A percentile compares a stretch with the other conserved stretches of the same genome.
phyloP scores from a whole-genome alignment of 345 rosid genomes.

The Populus pruinosa region DNA sequence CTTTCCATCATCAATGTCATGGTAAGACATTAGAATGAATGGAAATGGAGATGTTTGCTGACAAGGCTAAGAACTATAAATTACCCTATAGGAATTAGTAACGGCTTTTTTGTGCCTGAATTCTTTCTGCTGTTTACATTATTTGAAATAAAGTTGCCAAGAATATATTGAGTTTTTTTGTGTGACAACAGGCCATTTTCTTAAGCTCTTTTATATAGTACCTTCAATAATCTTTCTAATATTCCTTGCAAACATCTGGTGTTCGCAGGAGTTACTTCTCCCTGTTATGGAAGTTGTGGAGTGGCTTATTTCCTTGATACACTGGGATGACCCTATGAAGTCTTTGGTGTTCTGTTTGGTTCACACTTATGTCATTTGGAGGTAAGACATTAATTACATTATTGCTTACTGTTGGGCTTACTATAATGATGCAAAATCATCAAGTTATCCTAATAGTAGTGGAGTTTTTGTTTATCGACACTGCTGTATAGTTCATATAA shows the following conservation, averaged over 20 bases:
- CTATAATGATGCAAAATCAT: neutral
- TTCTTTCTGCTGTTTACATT: neutral
- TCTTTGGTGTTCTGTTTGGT: constrained; percentile 72
- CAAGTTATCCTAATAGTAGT: neutral
- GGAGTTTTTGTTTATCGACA: neutral
- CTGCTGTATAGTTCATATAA: neutral
- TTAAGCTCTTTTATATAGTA: neutral
- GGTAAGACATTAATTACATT: constrained; percentile 38
- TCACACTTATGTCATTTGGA: constrained; percentile 52
- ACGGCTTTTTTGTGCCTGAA: neutral
- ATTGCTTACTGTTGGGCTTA: neutral
- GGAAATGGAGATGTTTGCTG: neutral
- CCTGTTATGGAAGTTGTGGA: constrained; percentile 66
- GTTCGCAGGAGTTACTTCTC: constrained; percentile 68
- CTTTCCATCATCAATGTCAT: neutral
- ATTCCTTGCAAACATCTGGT: neutral
- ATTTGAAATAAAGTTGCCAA: neutral
- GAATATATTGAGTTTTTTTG: neutral
- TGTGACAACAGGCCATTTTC: neutral
- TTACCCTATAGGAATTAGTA: neutral
- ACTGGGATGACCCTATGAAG: constrained; percentile 76
- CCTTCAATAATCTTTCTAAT: neutral
- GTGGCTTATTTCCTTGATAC: constrained; percentile 48
- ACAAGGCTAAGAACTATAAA: neutral
- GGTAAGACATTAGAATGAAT: neutral